Percentiles rank a stretch among this genome's conserved stretches.
Conservation (phyloP, 768 basidiomycete genomes). For the Trametes gibbosa region DNA sequence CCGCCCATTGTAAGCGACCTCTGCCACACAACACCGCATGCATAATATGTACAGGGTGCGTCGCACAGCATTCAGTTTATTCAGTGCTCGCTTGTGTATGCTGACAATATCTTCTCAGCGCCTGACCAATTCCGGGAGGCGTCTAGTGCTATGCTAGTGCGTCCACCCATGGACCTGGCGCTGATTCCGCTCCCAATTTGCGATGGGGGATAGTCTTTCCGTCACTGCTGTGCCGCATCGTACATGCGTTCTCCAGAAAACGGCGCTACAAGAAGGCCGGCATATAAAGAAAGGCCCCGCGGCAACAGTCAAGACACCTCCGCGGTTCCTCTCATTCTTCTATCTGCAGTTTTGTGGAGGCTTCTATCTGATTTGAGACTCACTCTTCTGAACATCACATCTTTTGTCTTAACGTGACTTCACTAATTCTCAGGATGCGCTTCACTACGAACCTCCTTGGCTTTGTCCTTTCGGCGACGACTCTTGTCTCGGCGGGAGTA, state of each 20-base stretch:
- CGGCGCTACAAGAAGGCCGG: background rate
- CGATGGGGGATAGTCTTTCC: background rate
- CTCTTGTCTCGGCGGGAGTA: constrained; percentile 4
- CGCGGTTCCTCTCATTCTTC: background rate
- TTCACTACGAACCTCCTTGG: background rate
- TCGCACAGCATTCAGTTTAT: background rate
- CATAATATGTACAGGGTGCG: background rate
- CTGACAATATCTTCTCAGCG: background rate
- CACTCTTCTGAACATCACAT: background rate
- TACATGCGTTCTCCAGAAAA: background rate
- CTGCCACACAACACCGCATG: background rate
- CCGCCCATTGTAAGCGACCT: background rate
- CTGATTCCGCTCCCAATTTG: background rate
- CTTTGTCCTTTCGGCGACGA: constrained; percentile 3
- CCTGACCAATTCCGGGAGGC: background rate
- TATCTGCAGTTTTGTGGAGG: background rate
- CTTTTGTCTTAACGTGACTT: background rate
- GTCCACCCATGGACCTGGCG: background rate
- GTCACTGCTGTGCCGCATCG: background rate
- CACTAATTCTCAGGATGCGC: background rate
- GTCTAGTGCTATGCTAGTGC: too few relatives aligned
- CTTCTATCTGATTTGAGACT: background rate
- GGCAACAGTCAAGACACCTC: background rate
- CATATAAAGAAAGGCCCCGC: background rate
- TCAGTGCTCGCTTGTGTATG: background rate